Conservation (phyloP, 371 early-diverging fungal genomes). For the Dichotomocladium elegans region DNA sequence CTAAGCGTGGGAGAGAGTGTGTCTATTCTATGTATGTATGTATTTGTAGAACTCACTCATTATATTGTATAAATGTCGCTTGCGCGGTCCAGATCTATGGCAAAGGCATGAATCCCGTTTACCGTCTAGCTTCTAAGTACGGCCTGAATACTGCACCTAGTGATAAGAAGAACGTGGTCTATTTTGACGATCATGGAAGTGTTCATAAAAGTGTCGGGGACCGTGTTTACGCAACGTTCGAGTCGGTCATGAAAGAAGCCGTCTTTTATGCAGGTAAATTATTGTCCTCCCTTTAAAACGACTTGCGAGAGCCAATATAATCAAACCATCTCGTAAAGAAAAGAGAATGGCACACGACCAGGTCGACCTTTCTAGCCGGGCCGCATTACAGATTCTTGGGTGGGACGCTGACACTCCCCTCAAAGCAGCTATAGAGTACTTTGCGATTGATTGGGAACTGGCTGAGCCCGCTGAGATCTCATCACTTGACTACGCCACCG, state of each 20-base stretch:
- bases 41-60: too few relatives aligned
- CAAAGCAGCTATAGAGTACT: conserved; percentile 43
- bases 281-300: too few relatives aligned
- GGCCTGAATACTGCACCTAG: conserved; percentile 32
- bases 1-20: too few relatives aligned
- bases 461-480: conserved; percentile 43
- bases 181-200: conserved; percentile 28
- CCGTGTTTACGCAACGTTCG: conserved; percentile 12
- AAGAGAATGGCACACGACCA: conserved; percentile 23
- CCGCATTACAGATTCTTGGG: conserved; percentile 28
- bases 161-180: conserved; percentile 35
- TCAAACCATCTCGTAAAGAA: conserved; percentile 6
- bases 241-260: conserved; percentile 18
- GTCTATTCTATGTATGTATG: too few relatives aligned
- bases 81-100: conserved; percentile 32
- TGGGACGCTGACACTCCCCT: conserved; percentile 37
- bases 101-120: conserved; percentile 41
- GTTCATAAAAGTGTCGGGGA: conserved; percentile 12
- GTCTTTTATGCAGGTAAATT: conserved; percentile 36
- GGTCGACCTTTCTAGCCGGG: conserved; percentile 36
- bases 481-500: conserved; percentile 42
- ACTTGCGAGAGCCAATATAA: background rate
- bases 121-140: conserved; percentile 25
- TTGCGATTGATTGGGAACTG: conserved; percentile 44
- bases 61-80: background rate